phyloP scores from a whole-genome alignment of 2,329 filamentous ascomycete species.

The Cladosporium austrohemisphaericum region DNA sequence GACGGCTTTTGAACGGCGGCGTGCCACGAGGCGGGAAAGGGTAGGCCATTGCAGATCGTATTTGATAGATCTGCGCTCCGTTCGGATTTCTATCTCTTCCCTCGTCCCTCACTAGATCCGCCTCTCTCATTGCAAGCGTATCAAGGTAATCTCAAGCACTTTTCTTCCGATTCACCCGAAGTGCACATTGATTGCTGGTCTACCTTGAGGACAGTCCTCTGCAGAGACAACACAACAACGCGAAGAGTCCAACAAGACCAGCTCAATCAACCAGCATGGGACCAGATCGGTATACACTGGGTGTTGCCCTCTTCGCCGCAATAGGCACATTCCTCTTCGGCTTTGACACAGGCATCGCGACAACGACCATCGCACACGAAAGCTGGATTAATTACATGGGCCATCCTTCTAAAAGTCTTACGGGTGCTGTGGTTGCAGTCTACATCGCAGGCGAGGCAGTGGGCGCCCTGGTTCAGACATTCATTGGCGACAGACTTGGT shows the following conservation, averaged over 20 bases:
- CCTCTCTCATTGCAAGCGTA: too few species aligned
- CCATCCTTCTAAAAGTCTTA: constrained; percentile 52
- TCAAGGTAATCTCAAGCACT: too few species aligned
- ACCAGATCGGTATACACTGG: constrained; percentile 45
- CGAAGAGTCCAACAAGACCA: not conserved
- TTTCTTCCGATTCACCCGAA: too few species aligned
- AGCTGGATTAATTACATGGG: constrained; percentile 60
- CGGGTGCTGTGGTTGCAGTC: constrained; percentile 55
- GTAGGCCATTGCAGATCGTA: constrained; percentile 2
- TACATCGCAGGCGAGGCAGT: constrained; percentile 58
- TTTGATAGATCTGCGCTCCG: not conserved
- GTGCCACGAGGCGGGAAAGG: constrained; percentile 4
- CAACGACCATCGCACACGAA: constrained; percentile 58
- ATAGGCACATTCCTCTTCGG: constrained; percentile 59
- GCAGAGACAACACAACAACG: not conserved
- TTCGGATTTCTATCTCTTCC: not conserved
- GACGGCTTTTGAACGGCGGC: not conserved
- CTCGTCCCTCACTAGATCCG: not conserved
- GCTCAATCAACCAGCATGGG: not conserved
- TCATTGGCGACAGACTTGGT: constrained; percentile 57
- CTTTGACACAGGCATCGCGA: constrained; percentile 59
- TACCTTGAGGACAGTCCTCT: too few species aligned
- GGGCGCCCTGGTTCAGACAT: constrained; percentile 50
- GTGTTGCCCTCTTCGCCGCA: constrained; percentile 54
- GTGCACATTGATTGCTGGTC: too few species aligned